Evolutionary conservation across 192 early-diverging fungal genomes (phyloP).

Genomic region (Podila verticillata): DNA sequence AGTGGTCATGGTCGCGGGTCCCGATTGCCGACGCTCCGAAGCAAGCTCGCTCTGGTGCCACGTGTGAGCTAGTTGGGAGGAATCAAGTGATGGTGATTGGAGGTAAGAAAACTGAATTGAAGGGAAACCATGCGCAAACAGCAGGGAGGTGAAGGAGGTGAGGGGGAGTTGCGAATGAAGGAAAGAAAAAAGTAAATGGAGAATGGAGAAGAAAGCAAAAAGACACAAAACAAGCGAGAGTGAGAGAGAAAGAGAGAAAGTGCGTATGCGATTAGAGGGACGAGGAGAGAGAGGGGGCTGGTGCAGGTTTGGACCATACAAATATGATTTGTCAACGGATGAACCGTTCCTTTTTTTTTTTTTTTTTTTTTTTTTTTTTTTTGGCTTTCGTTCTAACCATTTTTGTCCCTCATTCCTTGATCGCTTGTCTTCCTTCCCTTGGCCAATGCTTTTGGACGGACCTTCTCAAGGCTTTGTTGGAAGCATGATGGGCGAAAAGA

Average conservation of each 20-base stretch:
- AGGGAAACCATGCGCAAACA: not conserved
- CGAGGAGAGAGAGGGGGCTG: not conserved
- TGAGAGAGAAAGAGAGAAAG: not conserved
- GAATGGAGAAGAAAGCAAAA: not conserved
- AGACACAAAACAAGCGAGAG: not conserved
- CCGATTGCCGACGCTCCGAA: not conserved
- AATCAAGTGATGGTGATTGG: slow-evolving; percentile 36
- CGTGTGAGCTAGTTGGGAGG: slow-evolving; percentile 10
- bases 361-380: not conserved
- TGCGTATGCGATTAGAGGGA: too few species aligned
- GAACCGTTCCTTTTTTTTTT: not conserved
- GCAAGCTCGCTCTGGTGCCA: slow-evolving; percentile 23
- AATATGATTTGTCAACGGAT: not conserved
- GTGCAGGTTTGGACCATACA: not conserved
- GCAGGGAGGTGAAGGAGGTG: not conserved
- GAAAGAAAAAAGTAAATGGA: not conserved
- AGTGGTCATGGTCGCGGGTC: slow-evolving; percentile 6
- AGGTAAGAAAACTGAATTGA: slow-evolving; percentile 6
- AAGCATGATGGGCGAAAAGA: not conserved
- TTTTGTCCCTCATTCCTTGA: not conserved
- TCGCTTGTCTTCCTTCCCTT: not conserved
- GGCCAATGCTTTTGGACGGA: not conserved
- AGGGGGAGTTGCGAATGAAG: not conserved
- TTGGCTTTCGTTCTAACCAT: not conserved
- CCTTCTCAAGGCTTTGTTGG: slow-evolving; percentile 5